These are phyloP conservation scores for Fusarium caatingaense DNA, from an alignment of 2,329 filamentous ascomycete genomes.

Conservation along the genomic window DNA sequence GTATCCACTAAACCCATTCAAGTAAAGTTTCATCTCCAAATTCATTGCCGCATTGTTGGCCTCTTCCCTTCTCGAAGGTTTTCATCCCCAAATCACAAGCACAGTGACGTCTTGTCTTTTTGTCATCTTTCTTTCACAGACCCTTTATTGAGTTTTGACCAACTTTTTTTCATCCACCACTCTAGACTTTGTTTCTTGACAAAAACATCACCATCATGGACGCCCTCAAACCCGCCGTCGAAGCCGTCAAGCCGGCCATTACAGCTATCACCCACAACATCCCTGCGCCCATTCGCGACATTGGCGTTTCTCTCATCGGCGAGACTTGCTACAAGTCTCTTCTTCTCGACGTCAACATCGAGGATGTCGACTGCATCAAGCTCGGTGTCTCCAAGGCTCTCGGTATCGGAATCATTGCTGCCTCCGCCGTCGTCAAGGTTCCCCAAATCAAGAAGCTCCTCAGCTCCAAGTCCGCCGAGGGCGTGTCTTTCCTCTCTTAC, in stretches of 20 bases:
- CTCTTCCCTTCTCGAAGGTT: constrained; percentile 28
- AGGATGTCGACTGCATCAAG: constrained; percentile 83
- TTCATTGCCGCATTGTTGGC: constrained; percentile 39
- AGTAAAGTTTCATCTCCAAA: constrained; percentile 14
- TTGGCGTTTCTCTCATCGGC: constrained; percentile 84
- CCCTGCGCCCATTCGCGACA: constrained; percentile 78
- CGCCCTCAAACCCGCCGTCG: constrained; percentile 71
- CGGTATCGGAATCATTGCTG: constrained; percentile 91
- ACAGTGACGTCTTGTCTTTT: constrained; percentile 27
- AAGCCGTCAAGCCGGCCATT: constrained; percentile 69
- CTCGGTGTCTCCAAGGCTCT: constrained; percentile 92
- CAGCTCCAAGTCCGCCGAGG: constrained; percentile 80
- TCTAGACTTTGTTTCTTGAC: background rate
- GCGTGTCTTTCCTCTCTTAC: constrained; percentile 91
- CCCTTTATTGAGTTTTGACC: constrained; percentile 8
- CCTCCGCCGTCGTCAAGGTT: constrained; percentile 92
- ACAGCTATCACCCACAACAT: constrained; percentile 78
- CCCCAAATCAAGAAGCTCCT: constrained; percentile 96
- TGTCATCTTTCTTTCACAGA: constrained; percentile 29
- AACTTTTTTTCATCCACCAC: background rate
- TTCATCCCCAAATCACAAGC: constrained; percentile 23
- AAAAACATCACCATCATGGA: constrained; percentile 62
- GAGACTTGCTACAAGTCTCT: constrained; percentile 86
- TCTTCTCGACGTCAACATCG: constrained; percentile 84
- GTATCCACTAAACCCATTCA: constrained; percentile 5